Evolutionary conservation across 2,329 filamentous ascomycete species (phyloP), one percentile per base, ranked within the genome.

Genomic region (Corynespora cassiicola): DNA sequence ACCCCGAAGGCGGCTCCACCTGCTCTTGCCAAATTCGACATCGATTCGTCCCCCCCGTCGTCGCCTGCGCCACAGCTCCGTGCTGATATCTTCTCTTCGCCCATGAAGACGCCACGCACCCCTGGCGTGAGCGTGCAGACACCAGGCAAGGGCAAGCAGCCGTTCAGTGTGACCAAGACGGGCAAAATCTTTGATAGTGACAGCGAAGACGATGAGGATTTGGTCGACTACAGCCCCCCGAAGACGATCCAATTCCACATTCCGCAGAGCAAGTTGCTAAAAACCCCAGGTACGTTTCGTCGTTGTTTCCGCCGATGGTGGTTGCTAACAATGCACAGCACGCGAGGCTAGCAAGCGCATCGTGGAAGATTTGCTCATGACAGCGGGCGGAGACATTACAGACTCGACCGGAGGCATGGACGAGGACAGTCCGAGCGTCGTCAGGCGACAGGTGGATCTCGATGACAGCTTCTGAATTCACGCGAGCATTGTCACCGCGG

Each of bases 221-320:
- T 56, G 2, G 42, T 77, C 27, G 77, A 77, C 16, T 86, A 90
- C 69, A 96, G 89, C 59, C 94, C 94, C 18, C 94, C 94, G 0
- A 97, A 97, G 75, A 94, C 89, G 8, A 91, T 95, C 44, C 87
- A 91, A 59, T 95, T 95, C 66, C 85, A 87, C 28, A 71, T 95
- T 31, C 87, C 87, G 33, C 86, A 86, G 36, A 87, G 84, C 25
- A 85, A 87, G 61, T 71, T 95, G 15, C 68, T 92, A 64, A 88
- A 91, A 65, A 95, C 89, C 31, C 89, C 88, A 47, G 85, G 85
- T 87, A 70, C 63, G 81, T 54, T n/a, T 2, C 9, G 8, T 0
- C 10, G 5, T 7, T 15, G 9, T 15, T 7, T 3, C 14, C 5
- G 10, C 11, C 33, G 26, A 30, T 19, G 7, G 7, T 7, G 2